Base-by-base conservation (phyloP, 495 filamentous ascomycete genomes). In the Xylaria scruposa region DNA sequence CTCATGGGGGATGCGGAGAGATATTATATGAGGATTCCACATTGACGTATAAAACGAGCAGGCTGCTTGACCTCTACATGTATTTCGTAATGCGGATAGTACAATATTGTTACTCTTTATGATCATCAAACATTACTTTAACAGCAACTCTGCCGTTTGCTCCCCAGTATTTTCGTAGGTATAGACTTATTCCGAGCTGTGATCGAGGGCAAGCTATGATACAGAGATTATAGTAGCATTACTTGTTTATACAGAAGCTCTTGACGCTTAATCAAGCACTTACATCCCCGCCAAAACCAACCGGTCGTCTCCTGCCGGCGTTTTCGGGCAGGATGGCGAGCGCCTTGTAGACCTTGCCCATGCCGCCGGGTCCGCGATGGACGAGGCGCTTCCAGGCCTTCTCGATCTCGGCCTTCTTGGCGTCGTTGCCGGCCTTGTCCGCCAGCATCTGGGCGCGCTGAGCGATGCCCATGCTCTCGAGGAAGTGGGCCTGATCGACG, bases 311-410 rank as follows among this genome's bases (percentile, higher is more conserved):
- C 77, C 81, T 82, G 4, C 93, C 94, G 24, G 84, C 88, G 73
- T 90, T 90, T 81, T 94, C 92, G 0, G 96, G 96, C 75, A 98
- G 82, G 73, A 99, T 92, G 38, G 95, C 91, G 88, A 99, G 86
- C 10, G 89, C 94, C 84, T 98, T 97, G 77, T 99, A 99, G 59
- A 98, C 81, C 83, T 90, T 92, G 3, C 96, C 96, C 96, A 98
- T 99, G 0, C 93, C 94, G 59, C 87, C 88, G 15, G 88, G 90
- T 0, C 91, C 88, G 46, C 91, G 84, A 79, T 96, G 95, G 29
- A 97, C 88, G 47, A 98, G 79, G 70, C 95, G 81, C 81, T 87
- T 90, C 88, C 93, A 95, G 1, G 91, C 90, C 62, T 82, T 88
- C 78, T 92, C 90, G n/a, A 97, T 77, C 68, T 87, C 86, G 74